Percentiles rank a stretch among this genome's conserved stretches.
phyloP scores from a whole-genome alignment of 768 basidiomycete species.

The Hemileccinum impolitum region DNA sequence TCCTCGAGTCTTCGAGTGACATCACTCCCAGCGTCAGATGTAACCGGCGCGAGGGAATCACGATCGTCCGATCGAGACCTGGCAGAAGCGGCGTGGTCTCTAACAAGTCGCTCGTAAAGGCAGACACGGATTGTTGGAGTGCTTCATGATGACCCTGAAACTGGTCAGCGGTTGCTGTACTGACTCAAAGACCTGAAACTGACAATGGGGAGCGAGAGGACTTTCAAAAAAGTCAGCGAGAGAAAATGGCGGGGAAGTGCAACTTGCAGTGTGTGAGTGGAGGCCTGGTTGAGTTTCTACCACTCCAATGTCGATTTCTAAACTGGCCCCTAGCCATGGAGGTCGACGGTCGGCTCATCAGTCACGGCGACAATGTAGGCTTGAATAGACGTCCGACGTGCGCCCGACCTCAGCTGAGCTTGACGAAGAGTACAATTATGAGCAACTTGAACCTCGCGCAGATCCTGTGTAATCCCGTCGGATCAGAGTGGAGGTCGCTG shows the following conservation, averaged over 20 bases:
- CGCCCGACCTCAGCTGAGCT: no score
- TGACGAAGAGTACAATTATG: no score
- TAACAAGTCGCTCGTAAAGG: slow-evolving; percentile 34
- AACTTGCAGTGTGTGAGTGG: slow-evolving; percentile 29
- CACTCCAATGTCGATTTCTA: background rate
- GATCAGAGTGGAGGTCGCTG: no score
- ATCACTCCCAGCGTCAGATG: slow-evolving; percentile 78
- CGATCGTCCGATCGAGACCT: slow-evolving; percentile 60
- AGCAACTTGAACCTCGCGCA: no score
- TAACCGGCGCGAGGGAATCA: slow-evolving; percentile 54
- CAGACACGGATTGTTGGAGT: slow-evolving; percentile 35
- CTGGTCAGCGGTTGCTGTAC: slow-evolving; percentile 1
- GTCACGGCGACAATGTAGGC: no score
- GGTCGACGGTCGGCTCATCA: no score
- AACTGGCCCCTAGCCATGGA: slow-evolving; percentile 14
- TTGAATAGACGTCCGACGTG: no score
- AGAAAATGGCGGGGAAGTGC: background rate
- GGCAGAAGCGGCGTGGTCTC: slow-evolving; percentile 26
- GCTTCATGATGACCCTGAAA: slow-evolving; percentile 39
- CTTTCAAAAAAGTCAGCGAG: slow-evolving; percentile 14
- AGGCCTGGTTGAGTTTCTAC: slow-evolving; percentile 4
- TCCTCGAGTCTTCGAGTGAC: slow-evolving; percentile 39
- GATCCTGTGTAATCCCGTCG: no score
- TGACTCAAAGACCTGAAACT: slow-evolving; percentile 28
- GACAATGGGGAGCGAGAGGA: slow-evolving; percentile 32